Percentiles rank a stretch among this genome's conserved stretches.
phyloP scores from a whole-genome alignment of 208 protist genomes.

The Trypanosoma grayi region DNA sequence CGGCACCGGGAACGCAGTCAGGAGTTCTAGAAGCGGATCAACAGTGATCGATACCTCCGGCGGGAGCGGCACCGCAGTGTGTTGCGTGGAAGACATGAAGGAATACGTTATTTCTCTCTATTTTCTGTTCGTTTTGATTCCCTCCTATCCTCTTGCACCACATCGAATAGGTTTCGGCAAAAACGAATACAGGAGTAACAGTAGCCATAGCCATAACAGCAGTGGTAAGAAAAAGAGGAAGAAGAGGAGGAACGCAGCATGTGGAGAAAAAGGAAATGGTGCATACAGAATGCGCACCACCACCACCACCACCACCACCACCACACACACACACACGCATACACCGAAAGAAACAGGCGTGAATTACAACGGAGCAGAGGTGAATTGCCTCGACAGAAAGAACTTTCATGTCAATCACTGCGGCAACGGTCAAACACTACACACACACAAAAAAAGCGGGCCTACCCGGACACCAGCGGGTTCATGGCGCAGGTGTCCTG shows the following conservation, averaged over 20 bases:
- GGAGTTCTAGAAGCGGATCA: constrained; percentile 20
- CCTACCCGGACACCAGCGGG: too few species aligned
- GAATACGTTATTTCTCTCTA: too few species aligned
- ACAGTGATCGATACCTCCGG: constrained; percentile 12
- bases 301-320: too few species aligned
- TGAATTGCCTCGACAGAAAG: too few species aligned
- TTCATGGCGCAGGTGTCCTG: too few species aligned
- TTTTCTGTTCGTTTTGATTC: too few species aligned
- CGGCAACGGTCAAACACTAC: too few species aligned
- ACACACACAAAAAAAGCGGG: too few species aligned
- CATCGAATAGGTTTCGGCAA: not conserved
- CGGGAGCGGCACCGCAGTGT: constrained; percentile 10
- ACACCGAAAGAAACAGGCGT: constrained; percentile 2
- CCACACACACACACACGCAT: too few species aligned
- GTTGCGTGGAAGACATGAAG: constrained; percentile 14
- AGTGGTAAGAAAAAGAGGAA: not conserved
- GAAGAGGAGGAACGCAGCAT: not conserved
- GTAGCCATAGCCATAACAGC: constrained; percentile 1
- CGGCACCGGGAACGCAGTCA: constrained; percentile 25
- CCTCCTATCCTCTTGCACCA: not conserved
- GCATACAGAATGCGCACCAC: too few species aligned
- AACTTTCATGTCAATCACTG: too few species aligned
- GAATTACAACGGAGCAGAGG: too few species aligned
- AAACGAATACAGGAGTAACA: not conserved
- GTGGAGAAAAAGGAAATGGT: not conserved